Evolutionary conservation across 108 stramenopile genomes (phyloP), one percentile per base, ranked within the genome.

Genomic region (Pseudonitzschia multistriata): DNA sequence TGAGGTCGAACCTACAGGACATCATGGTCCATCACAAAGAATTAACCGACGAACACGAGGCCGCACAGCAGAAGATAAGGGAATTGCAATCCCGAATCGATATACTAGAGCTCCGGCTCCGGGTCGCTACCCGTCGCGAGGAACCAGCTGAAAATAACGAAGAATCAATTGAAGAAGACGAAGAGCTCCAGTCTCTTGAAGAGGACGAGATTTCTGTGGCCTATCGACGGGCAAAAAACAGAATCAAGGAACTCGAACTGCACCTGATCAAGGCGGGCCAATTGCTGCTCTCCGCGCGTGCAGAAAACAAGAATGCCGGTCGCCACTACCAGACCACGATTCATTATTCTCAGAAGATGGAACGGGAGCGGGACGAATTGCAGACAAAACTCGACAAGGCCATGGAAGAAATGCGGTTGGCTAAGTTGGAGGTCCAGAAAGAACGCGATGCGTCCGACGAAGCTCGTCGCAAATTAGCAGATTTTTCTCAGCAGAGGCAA

Each of bases 191-290:
- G 10, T 3, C 21, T 3, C 17, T 36, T 36, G 61, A 29, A 5
- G 61, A 35, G 15, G 61, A 62, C 28, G 61, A 62, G n/a, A 6
- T 36, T 21, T 62, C 35, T 7, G 15, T 40, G 63, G 63, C 63
- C 0, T 64, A 64, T 25, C 22, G 40, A 5, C 19, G 40, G 7
- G 63, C 63, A 0, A 40, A 35, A 22, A 47, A 64, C 8, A 45
- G 39, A 24, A 64, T 64, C 42, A 27, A 22, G 10, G 40, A 45
- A 10, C 3, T 64, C 17, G 40, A 64, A 47, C 5, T 17, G 19
- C n/a, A 10, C 28, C 17, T 64, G 40, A 39, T 47, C 8, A 7
- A 31, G 0, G 40, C 5, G n/a, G 33, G 21, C 8, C 17, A 45
- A 40, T n/a, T 37, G 34, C 17, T 17, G 42, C 42, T 45, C 42